Conservation (phyloP, 1,284 basidiomycete species). For the Austroboletus niveus region DNA sequence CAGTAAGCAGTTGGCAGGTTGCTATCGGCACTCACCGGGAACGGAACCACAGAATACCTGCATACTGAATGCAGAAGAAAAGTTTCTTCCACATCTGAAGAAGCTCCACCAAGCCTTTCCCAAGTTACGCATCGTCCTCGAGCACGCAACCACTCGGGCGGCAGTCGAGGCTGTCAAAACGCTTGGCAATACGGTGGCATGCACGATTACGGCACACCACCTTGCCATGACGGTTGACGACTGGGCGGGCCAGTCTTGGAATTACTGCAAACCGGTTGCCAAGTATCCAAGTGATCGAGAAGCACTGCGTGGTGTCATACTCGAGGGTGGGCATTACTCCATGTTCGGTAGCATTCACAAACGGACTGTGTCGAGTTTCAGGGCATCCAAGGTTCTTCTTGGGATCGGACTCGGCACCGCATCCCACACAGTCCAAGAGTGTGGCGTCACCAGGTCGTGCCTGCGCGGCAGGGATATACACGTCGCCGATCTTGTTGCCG, state of each 20-base stretch:
- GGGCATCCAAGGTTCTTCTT: constrained; percentile 97
- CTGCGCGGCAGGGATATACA: constrained; percentile 94
- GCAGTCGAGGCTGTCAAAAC: constrained; percentile 90
- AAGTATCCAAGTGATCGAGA: constrained; percentile 92
- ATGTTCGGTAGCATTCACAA: neutral
- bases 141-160: constrained; percentile 97
- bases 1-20: constrained; percentile 46
- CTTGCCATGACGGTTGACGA: constrained; percentile 94
- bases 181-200: constrained; percentile 88
- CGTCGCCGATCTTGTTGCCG: constrained; percentile 86
- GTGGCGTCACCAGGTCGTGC: constrained; percentile 67
- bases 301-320: constrained; percentile 82
- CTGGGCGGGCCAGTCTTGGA: constrained; percentile 94
- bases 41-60: constrained; percentile 70
- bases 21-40: constrained; percentile 1
- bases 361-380: constrained; percentile 24
- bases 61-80: constrained; percentile 91
- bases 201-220: constrained; percentile 98
- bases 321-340: constrained; percentile 53
- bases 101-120: constrained; percentile 87
- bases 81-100: constrained; percentile 87
- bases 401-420: constrained; percentile 96
- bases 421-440: constrained; percentile 81
- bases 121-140: constrained; percentile 92
- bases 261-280: constrained; percentile 98